Evolutionary conservation across 352 stramenopile species (phyloP).

Genomic region (Phytophthora macrochlamydospora): DNA sequence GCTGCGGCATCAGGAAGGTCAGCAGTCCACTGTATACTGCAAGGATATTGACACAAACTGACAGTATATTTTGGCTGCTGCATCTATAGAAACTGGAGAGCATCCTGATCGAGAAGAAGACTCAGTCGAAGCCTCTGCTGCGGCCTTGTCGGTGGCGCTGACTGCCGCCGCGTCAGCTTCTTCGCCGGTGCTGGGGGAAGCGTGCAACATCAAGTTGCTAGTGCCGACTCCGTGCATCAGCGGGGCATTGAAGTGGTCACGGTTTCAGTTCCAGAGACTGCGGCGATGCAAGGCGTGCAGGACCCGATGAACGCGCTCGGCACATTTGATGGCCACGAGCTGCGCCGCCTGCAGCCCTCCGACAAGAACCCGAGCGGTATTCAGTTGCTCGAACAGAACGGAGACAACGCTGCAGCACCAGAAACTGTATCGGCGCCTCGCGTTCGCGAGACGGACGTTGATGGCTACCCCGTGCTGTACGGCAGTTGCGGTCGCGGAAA

Average conservation of each 20-base stretch:
- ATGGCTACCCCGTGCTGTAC: conserved; percentile 59
- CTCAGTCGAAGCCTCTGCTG: conserved; percentile 9
- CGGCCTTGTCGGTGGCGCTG: conserved; percentile 18
- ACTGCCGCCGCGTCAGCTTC: conserved; percentile 3
- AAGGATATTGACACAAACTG: no score
- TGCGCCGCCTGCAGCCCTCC: conserved; percentile 50
- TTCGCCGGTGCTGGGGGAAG: conserved; percentile 24
- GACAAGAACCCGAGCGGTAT: conserved; percentile 42
- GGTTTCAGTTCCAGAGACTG: conserved; percentile 10
- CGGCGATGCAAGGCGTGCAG: conserved; percentile 24
- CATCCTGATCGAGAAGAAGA: conserved; percentile 12
- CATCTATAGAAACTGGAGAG: conserved; percentile 15
- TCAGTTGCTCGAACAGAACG: conserved; percentile 14
- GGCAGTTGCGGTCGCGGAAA: conserved; percentile 75
- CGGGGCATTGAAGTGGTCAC: conserved; percentile 23
- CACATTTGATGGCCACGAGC: conserved; percentile 64
- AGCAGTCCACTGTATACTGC: background rate
- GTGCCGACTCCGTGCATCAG: conserved; percentile 2
- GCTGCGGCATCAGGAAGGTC: conserved; percentile 43
- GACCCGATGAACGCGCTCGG: conserved; percentile 70
- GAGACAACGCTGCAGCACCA: conserved; percentile 10
- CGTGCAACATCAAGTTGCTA: conserved; percentile 6
- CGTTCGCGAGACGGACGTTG: conserved; percentile 38
- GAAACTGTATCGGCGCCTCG: conserved; percentile 1
- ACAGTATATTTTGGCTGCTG: background rate